Conservation (phyloP, 2,329 filamentous ascomycete species). For the Phaeosphaeriaceae sp. region DNA sequence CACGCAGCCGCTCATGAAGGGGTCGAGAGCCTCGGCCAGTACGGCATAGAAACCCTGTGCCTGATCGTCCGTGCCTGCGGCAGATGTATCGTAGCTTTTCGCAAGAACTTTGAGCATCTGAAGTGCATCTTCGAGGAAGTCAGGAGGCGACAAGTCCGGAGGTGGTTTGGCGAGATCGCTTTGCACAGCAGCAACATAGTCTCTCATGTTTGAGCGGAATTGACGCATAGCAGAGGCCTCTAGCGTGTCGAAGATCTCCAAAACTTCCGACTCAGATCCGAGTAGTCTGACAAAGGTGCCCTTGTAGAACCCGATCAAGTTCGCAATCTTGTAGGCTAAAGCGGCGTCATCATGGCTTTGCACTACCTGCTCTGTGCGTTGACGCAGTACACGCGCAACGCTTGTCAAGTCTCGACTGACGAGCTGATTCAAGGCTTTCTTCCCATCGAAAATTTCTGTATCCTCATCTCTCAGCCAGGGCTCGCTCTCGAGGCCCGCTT, state of each 20-base stretch:
- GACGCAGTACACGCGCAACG: conserved; percentile 82
- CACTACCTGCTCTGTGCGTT: conserved; percentile 89
- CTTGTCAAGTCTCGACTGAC: conserved; percentile 86
- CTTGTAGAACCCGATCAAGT: conserved; percentile 87
- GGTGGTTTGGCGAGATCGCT: conserved; percentile 73
- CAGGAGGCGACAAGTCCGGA: conserved; percentile 76
- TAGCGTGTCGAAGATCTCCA: conserved; percentile 71
- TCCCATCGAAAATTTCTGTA: conserved; percentile 74
- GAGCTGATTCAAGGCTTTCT: conserved; percentile 81
- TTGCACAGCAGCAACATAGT: conserved; percentile 78
- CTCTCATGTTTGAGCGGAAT: conserved; percentile 81
- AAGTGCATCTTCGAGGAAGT: conserved; percentile 81
- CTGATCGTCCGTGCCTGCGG: conserved; percentile 62
- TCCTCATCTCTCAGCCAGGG: conserved; percentile 73
- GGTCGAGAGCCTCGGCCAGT: conserved; percentile 80
- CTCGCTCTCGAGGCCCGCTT: conserved; percentile 80
- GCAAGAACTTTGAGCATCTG: conserved; percentile 80
- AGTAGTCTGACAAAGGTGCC: conserved; percentile 84
- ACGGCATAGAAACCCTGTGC: conserved; percentile 77
- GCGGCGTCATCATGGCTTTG: conserved; percentile 92
- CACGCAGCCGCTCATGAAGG: conserved; percentile 79
- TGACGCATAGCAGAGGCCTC: conserved; percentile 81
- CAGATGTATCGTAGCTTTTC: conserved; percentile 84
- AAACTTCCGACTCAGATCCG: conserved; percentile 70
- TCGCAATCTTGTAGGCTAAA: conserved; percentile 86